phyloP scores from a whole-genome alignment of 2,329 filamentous ascomycete genomes.

The Colletotrichum salicis region DNA sequence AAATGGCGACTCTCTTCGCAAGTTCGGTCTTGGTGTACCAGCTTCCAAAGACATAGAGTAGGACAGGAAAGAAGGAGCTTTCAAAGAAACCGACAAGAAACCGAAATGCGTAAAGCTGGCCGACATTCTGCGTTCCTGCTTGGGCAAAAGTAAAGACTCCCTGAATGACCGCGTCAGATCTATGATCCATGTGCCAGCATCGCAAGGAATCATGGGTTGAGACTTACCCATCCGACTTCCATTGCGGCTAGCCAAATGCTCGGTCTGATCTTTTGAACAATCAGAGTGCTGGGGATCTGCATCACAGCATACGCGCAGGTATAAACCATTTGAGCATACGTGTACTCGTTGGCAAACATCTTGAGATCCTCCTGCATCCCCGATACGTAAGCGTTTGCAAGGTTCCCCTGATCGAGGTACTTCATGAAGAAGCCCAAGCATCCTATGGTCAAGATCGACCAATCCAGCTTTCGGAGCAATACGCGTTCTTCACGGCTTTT shows the following conservation, averaged over 20 bases:
- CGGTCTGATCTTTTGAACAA: slow-evolving; percentile 42
- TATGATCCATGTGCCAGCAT: no score
- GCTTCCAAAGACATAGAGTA: slow-evolving; percentile 51
- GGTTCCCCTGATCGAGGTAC: slow-evolving; percentile 42
- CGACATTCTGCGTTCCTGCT: slow-evolving; percentile 31
- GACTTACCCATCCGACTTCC: slow-evolving; percentile 39
- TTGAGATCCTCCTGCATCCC: slow-evolving; percentile 42
- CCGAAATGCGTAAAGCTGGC: slow-evolving; percentile 54
- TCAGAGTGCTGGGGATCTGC: slow-evolving; percentile 43
- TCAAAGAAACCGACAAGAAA: slow-evolving; percentile 56
- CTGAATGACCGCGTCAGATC: background rate
- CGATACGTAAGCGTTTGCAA: slow-evolving; percentile 41
- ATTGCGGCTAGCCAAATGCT: slow-evolving; percentile 42
- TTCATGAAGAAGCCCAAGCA: slow-evolving; percentile 36
- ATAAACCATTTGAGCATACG: slow-evolving; percentile 39
- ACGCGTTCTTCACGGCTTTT: slow-evolving; percentile 40
- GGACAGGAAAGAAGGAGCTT: slow-evolving; percentile 42
- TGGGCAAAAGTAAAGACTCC: slow-evolving; percentile 24
- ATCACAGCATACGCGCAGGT: slow-evolving; percentile 39
- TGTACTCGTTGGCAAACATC: slow-evolving; percentile 42
- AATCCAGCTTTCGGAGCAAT: slow-evolving; percentile 42
- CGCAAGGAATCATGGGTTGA: no score
- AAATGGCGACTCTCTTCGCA: slow-evolving; percentile 62
- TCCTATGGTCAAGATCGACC: slow-evolving; percentile 34
- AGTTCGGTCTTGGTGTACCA: slow-evolving; percentile 53